Conservation (phyloP, 2,329 filamentous ascomycete species). For the Alternaria dauci region DNA sequence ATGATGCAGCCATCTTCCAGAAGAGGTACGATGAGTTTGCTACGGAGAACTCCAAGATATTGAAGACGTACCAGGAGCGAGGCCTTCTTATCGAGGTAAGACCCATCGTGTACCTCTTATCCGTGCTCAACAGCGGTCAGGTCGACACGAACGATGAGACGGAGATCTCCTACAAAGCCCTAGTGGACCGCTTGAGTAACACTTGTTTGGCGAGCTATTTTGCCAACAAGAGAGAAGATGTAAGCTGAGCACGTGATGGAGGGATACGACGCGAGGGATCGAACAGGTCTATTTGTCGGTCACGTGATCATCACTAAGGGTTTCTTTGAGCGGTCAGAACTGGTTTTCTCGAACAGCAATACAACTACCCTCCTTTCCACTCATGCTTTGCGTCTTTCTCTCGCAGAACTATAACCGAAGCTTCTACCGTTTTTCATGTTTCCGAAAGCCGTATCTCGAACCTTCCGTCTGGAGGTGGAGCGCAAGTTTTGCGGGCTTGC, state of each 20-base stretch:
- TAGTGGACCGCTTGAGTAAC: background rate
- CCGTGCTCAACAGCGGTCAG: background rate
- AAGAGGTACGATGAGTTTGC: slow-evolving; percentile 2
- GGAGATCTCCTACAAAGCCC: slow-evolving; percentile 5
- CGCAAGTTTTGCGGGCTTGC: slow-evolving; percentile 23
- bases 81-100: slow-evolving; percentile 6
- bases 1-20: slow-evolving; percentile 4
- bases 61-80: slow-evolving; percentile 2
- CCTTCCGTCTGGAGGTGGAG: slow-evolving; percentile 20
- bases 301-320: background rate
- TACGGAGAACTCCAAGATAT: background rate
- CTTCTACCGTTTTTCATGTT: slow-evolving; percentile 2
- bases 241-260: background rate
- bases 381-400: background rate
- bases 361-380: background rate
- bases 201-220: background rate
- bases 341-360: background rate
- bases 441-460: slow-evolving; percentile 8
- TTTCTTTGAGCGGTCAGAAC: background rate
- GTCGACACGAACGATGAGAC: slow-evolving; percentile 11
- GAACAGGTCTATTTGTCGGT: background rate
- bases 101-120: background rate
- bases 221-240: background rate
- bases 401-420: background rate
- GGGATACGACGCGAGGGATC: background rate